Percentiles rank a stretch among this genome's conserved stretches.
These are phyloP conservation scores for Venturia carpophila DNA, from an alignment of 2,329 filamentous ascomycete genomes.

Conservation along the genomic window DNA sequence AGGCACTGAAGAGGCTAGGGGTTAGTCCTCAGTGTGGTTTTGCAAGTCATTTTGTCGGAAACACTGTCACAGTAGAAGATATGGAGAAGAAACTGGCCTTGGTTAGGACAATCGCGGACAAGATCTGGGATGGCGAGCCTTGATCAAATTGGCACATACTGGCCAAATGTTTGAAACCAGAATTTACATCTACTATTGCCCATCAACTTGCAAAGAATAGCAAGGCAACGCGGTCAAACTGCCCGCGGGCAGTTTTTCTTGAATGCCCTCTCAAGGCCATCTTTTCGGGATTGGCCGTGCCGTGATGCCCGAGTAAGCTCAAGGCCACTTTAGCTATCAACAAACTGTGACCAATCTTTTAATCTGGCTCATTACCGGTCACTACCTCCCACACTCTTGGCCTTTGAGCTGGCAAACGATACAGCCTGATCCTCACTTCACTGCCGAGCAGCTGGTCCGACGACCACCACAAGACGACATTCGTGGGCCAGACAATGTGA, in stretches of 20 bases:
- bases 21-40: slow-evolving; percentile 68
- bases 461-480: no score
- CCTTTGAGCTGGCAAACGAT: no score
- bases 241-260: not conserved
- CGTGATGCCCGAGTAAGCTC: not conserved
- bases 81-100: slow-evolving; percentile 16
- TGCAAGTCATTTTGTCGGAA: slow-evolving; percentile 15
- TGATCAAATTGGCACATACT: not conserved
- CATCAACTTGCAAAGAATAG: not conserved
- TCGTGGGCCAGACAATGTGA: no score
- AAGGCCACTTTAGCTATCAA: not conserved
- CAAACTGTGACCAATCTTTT: not conserved
- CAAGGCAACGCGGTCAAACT: not conserved
- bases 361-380: no score
- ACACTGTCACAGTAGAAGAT: slow-evolving; percentile 17
- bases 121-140: slow-evolving; percentile 18
- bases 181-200: not conserved
- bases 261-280: not conserved
- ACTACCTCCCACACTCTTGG: no score
- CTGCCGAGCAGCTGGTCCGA: no score
- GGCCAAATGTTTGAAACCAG: no score
- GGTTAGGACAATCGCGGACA: slow-evolving; percentile 18
- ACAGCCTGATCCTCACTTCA: no score
- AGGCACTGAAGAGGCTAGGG: slow-evolving; percentile 60
- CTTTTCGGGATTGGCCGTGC: not conserved